Conservation (phyloP, 306 rosid species). For the Begonia fuchsioides region DNA sequence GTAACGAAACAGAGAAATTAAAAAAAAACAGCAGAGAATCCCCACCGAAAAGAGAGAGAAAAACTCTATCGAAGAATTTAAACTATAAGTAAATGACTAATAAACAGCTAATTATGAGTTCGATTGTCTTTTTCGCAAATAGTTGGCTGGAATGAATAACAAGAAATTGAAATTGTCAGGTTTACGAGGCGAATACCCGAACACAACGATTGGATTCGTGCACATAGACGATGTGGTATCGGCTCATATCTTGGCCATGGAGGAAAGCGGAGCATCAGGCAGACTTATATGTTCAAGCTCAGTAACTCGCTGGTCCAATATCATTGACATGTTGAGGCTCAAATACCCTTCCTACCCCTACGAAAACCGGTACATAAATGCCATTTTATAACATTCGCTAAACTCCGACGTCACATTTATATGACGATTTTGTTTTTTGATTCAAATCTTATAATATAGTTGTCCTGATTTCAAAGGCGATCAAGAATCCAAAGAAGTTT, state of each 20-base stretch:
- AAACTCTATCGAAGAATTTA: too few species aligned
- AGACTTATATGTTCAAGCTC: conserved; percentile 66
- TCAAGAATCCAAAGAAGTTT: too few species aligned
- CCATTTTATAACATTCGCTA: background rate
- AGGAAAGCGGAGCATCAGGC: conserved; percentile 44
- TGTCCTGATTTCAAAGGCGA: too few species aligned
- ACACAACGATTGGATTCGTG: conserved; percentile 59
- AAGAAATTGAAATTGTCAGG: conserved; percentile 15
- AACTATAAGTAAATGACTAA: too few species aligned
- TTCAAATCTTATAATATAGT: too few species aligned
- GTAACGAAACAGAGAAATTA: too few species aligned
- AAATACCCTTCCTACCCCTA: conserved; percentile 60
- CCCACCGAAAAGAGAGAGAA: too few species aligned
- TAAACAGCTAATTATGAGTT: too few species aligned
- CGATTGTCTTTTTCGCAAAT: too few species aligned
- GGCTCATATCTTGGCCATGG: conserved; percentile 74
- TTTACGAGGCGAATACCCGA: conserved; percentile 49
- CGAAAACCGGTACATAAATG: conserved; percentile 30
- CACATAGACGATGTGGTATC: conserved; percentile 68
- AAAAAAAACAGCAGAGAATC: too few species aligned
- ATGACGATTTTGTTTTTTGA: too few species aligned
- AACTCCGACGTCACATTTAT: background rate
- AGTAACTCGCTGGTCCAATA: conserved; percentile 66
- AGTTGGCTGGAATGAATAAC: too few species aligned
- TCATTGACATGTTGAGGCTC: conserved; percentile 50